These are phyloP conservation scores for Aureobasidium sp. DNA, from an alignment of 2,329 filamentous ascomycete species.

Conservation along the genomic window DNA sequence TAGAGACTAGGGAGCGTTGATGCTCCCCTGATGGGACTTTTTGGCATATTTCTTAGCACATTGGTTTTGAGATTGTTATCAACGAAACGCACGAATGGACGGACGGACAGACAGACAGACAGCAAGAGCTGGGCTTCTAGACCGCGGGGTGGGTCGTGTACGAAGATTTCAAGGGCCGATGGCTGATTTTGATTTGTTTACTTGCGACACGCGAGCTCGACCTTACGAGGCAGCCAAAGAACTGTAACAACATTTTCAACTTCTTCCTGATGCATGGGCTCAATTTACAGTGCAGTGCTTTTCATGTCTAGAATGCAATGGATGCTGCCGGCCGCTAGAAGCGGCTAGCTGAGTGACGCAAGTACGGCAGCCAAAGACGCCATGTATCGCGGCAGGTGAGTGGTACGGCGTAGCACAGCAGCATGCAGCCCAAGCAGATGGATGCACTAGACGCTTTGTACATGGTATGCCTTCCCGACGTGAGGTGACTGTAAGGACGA, in stretches of 20 bases:
- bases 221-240: slow-evolving; percentile 8
- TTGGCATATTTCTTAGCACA: slow-evolving; percentile 7
- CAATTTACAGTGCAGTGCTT: background rate
- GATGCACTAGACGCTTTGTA: background rate
- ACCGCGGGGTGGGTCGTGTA: background rate
- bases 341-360: background rate
- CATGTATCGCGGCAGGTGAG: slow-evolving; percentile 5
- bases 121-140: background rate
- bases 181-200: slow-evolving; percentile 2
- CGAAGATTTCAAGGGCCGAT: background rate
- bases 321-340: background rate
- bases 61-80: background rate
- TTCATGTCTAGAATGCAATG: slow-evolving; percentile 1
- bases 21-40: background rate
- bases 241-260: slow-evolving; percentile 5
- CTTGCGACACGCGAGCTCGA: slow-evolving; percentile 3
- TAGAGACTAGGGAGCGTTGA: background rate
- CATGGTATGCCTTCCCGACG: background rate
- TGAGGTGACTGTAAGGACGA: background rate
- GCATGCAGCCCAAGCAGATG: slow-evolving; percentile 2
- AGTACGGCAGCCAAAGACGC: background rate
- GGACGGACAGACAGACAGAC: background rate
- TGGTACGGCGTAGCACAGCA: background rate
- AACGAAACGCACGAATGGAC: background rate
- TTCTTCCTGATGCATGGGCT: background rate